phyloP scores from a whole-genome alignment of 2,329 filamentous ascomycete genomes.

The Nothophaeocryptopus gaeumannii region DNA sequence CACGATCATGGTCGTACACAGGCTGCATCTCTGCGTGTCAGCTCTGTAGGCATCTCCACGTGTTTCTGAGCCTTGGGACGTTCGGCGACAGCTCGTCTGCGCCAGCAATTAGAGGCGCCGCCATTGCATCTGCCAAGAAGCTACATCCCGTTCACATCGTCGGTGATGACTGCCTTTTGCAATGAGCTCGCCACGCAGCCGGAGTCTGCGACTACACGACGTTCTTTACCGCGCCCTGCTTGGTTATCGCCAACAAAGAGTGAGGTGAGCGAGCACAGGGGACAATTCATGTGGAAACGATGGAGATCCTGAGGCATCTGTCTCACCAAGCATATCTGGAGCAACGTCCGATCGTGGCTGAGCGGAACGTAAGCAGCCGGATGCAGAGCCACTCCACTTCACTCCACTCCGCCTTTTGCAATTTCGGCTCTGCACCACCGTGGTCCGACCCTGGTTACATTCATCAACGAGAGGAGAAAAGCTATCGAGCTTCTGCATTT shows the following conservation, averaged over 20 bases:
- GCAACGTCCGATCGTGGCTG: conserved; percentile 9
- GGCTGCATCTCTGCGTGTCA: not conserved
- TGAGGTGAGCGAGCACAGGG: no score
- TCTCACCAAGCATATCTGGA: conserved; percentile 2
- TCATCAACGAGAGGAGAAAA: conserved; percentile 6
- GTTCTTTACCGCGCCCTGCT: no score
- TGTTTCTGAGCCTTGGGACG: not conserved
- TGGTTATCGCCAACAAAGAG: no score
- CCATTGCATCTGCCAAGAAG: not conserved
- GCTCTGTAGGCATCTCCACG: not conserved
- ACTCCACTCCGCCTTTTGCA: not conserved
- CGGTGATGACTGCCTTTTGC: no score
- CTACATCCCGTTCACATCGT: no score
- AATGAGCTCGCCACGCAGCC: no score
- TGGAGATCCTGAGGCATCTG: conserved; percentile 13
- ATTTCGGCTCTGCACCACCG: conserved; percentile 14
- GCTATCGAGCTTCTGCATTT: no score
- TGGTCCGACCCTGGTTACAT: conserved; percentile 8
- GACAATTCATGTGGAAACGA: not conserved
- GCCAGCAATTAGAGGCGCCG: conserved; percentile 1
- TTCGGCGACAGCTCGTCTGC: not conserved
- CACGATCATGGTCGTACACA: not conserved
- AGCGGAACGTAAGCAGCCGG: not conserved
- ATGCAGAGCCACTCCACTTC: conserved; percentile 6
- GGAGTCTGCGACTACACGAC: no score